Evolutionary conservation across 2,329 filamentous ascomycete species (phyloP).

Genomic region (Diaporthe helianthi): DNA sequence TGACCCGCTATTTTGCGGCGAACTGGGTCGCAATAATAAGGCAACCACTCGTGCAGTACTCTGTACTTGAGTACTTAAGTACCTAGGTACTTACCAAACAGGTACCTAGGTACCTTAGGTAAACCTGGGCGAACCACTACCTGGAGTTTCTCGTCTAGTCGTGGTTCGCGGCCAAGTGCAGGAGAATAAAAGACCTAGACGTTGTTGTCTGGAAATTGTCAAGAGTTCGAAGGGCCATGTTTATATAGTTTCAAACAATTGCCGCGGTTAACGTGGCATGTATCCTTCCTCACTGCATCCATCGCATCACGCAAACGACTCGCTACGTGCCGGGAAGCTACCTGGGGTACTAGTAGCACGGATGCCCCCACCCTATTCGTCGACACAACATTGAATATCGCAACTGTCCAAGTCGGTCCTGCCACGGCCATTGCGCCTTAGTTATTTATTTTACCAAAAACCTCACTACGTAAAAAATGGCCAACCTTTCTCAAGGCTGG

Average conservation of each 20-base stretch:
- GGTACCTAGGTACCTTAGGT: too few species aligned
- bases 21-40: too few species aligned
- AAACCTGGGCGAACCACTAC: too few species aligned
- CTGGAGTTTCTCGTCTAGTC: too few species aligned
- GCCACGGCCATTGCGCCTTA: not conserved
- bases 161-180: too few species aligned
- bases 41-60: not conserved
- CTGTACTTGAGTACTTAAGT: too few species aligned
- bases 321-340: not conserved
- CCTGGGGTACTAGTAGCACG: not conserved
- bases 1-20: too few species aligned
- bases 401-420: not conserved
- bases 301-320: not conserved
- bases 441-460: not conserved
- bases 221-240: too few species aligned
- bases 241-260: not conserved
- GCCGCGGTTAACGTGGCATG: not conserved
- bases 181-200: too few species aligned
- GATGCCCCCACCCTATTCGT: not conserved
- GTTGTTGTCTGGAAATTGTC: too few species aligned
- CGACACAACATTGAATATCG: not conserved
- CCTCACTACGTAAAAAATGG: not conserved
- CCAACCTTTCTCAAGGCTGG: slow-evolving; percentile 1
- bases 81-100: too few species aligned
- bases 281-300: not conserved